Evolutionary conservation across 108 stramenopile species (phyloP).

Genomic region (Skeletonema tropicum): DNA sequence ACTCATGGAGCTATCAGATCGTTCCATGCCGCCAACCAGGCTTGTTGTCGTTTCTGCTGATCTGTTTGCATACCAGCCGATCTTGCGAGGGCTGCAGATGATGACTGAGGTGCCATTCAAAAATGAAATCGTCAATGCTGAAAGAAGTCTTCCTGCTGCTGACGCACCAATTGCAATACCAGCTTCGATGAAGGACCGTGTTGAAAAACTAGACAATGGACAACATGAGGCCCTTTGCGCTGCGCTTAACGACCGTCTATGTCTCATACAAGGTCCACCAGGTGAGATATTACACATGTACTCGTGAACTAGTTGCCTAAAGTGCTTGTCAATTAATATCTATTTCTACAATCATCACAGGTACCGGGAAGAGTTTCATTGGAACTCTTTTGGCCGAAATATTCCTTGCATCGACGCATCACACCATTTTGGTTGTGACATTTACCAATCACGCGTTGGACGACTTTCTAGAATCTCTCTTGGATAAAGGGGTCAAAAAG

Average conservation of each 20-base stretch:
- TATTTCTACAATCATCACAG: not conserved
- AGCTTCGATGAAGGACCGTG: not conserved
- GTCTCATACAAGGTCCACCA: not conserved
- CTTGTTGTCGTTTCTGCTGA: slow-evolving; percentile 24
- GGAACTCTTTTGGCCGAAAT: slow-evolving; percentile 12
- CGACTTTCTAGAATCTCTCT: slow-evolving; percentile 7
- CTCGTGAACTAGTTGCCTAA: too few species aligned
- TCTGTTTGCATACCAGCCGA: slow-evolving; percentile 26
- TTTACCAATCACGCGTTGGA: slow-evolving; percentile 23
- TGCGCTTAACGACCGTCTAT: slow-evolving; percentile 9
- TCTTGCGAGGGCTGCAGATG: slow-evolving; percentile 16
- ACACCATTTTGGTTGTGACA: slow-evolving; percentile 10
- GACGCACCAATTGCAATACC: slow-evolving; percentile 5
- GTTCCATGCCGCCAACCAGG: slow-evolving; percentile 12
- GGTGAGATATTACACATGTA: too few species aligned
- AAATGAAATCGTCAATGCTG: slow-evolving; percentile 10
- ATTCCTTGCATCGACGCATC: slow-evolving; percentile 1
- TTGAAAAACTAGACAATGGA: slow-evolving; percentile 4
- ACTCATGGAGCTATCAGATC: slow-evolving; percentile 10
- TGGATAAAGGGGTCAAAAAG: slow-evolving; percentile 3
- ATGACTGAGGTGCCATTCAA: slow-evolving; percentile 22
- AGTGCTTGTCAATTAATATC: too few species aligned
- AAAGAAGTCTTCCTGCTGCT: not conserved
- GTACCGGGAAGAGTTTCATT: slow-evolving; percentile 18
- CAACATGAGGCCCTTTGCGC: slow-evolving; percentile 1